Base-by-base conservation (phyloP, 805 yeast species). In the Wickerhamomyces queroliae region DNA sequence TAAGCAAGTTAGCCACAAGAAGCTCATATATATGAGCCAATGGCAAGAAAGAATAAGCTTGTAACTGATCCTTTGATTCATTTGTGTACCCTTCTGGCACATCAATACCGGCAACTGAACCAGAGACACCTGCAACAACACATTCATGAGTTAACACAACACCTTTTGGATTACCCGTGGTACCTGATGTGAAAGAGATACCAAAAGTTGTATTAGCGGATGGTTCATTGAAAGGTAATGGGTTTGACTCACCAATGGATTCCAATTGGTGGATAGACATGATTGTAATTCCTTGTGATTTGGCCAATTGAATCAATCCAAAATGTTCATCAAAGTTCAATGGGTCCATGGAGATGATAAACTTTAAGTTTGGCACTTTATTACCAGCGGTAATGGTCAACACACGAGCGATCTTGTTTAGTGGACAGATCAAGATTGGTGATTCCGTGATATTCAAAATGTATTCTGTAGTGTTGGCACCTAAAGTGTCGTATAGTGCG, bases 161-260 rank as follows among this genome's bases (percentile, higher is more conserved):
- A 24, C 83, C 83, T 54, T 78, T 77, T 30, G 83, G 83, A 16
- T 67, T 53, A 8, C 82, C 81, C 4, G 82, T 74, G 3, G 83
- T 78, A 22, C 83, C 83, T 0, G 80, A 74, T 5, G 83, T 78
- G 55, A 76, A 77, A 28, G 75, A 72, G 35, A 78, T 69, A 21
- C 82, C 71, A 43, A 69, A 62, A 4, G 58, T 42, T 30, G 63
- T 63, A 5, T 67, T 62, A 1, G 71, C 69, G 2, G 46, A 52
- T 5, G 81, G 77, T 5, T 68, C 69, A 27, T 46, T 37, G 45
- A 49, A 43, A 4, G 63, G 49, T 7, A 43, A 29, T 8, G 47
- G 46, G 9, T 71, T 64, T 42, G 69, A 49, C 44, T 45, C 53
- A 32, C 72, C 75, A 45, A 70, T 42, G 3, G 57, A 49, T 38